Percentiles rank a stretch among this genome's conserved stretches.
phyloP scores from a whole-genome alignment of 1,284 basidiomycete genomes.

The Trichosporon ovoides region DNA sequence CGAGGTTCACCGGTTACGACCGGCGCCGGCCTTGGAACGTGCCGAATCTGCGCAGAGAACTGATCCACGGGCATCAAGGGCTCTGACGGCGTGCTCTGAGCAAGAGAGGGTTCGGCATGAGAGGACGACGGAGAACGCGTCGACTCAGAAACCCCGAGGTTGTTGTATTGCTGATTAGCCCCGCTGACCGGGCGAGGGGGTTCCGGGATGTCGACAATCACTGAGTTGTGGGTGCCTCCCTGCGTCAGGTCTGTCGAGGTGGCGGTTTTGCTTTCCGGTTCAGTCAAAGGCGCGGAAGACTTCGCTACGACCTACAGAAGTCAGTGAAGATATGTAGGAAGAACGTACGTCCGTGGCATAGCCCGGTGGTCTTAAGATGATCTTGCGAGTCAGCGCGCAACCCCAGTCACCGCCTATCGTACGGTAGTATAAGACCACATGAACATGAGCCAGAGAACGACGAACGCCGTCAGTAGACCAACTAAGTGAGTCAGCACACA shows the following conservation, averaged over 20 bases:
- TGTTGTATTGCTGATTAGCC: conserved; percentile 5
- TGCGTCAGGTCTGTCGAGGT: too few relatives aligned
- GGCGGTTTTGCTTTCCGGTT: not conserved
- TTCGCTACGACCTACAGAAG: not conserved
- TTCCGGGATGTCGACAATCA: not conserved
- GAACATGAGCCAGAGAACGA: conserved; percentile 62
- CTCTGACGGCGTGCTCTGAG: conserved; percentile 11
- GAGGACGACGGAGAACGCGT: too few relatives aligned
- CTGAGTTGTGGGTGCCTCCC: too few relatives aligned
- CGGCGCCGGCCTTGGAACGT: conserved; percentile 32
- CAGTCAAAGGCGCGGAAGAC: not conserved
- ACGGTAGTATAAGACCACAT: conserved; percentile 67
- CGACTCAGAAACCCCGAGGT: too few relatives aligned
- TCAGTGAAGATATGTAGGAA: not conserved
- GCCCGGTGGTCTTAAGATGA: conserved; percentile 62
- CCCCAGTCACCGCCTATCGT: conserved; percentile 7
- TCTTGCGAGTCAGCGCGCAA: conserved; percentile 36
- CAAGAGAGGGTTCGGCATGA: too few relatives aligned
- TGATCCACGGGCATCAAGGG: not conserved
- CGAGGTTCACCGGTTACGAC: conserved; percentile 21
- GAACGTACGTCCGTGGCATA: conserved; percentile 60
- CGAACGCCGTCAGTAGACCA: conserved; percentile 58
- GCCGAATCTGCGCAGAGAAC: conserved; percentile 7
- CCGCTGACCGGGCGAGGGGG: not conserved
- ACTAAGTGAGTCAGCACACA: conserved; percentile 49